Base-by-base conservation (phyloP, 106 monocot species). In the Alisma plantagoaquatica region DNA sequence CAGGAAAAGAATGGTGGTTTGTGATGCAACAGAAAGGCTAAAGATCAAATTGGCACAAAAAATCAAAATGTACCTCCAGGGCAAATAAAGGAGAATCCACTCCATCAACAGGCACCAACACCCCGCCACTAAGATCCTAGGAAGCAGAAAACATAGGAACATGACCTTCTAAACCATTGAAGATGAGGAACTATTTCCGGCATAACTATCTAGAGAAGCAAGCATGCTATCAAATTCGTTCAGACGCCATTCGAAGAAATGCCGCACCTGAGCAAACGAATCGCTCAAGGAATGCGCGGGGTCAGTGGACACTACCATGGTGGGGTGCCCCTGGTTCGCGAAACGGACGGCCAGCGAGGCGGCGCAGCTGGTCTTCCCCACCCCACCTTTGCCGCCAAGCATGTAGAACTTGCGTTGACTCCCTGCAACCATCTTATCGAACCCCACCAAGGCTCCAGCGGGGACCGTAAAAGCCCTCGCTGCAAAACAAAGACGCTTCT, bases 221-320 rank as follows among this genome's bases (percentile, higher is more conserved):
- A n/a, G n/a, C n/a, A n/a, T n/a, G n/a, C n/a, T n/a, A n/a, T n/a
- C n/a, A n/a, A n/a, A n/a, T n/a, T n/a, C n/a, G n/a, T n/a, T n/a
- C n/a, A n/a, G n/a, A n/a, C n/a, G n/a, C n/a, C n/a, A n/a, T n/a
- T n/a, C n/a, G n/a, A n/a, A n/a, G n/a, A n/a, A n/a, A n/a, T n/a
- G n/a, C n/a, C n/a, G 25, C 61, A 83, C 96, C 68, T 89, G 96
- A 27, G 78, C 84, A 72, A 98, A 98, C 10, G 96, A 96, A 75
- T 98, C 96, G 50, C 96, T 98, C 49, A 98, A 57, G 49, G 96
- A 96, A 72, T 98, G 96, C 23, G 96, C 96, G 53, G 94, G 94
- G 43, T 96, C 94, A 26, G 94, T 94, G 2, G 93, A 94, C 41
- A 94, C 93, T 1, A 94, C 93, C 46, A 94, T 69, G 9, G 93